phyloP scores from a whole-genome alignment of 2,329 filamentous ascomycete species.

The Penicillium brasilianum region DNA sequence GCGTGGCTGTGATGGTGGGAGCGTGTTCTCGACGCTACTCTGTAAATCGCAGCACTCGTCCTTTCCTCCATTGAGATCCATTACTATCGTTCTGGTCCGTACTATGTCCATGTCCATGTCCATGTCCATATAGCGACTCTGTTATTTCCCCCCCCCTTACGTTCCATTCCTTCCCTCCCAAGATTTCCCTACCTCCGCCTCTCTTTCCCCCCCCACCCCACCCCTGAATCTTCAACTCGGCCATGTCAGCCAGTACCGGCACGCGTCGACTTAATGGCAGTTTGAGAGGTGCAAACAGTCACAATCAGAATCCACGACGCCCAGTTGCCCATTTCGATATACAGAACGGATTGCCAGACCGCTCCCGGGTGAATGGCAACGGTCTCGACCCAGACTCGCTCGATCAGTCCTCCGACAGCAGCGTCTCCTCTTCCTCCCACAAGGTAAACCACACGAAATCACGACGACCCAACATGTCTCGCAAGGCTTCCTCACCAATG shows the following conservation, averaged over 20 bases:
- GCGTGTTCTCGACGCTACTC: conserved; percentile 23
- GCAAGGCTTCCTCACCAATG: conserved; percentile 61
- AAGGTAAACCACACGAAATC: conserved; percentile 13
- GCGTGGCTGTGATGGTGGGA: conserved; percentile 2
- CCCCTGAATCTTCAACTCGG: conserved; percentile 20
- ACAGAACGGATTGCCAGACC: conserved; percentile 27
- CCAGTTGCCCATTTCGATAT: conserved; percentile 37
- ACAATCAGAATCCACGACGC: conserved; percentile 27
- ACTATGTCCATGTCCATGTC: neutral
- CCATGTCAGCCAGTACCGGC: conserved; percentile 21
- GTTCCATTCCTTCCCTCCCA: neutral
- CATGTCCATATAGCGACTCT: conserved; percentile 3
- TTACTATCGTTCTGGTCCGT: neutral
- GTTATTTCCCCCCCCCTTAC: neutral
- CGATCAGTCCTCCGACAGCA: conserved; percentile 25
- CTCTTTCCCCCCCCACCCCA: too few species aligned
- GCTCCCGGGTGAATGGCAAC: conserved; percentile 25
- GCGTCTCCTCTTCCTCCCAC: conserved; percentile 37
- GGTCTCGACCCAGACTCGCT: conserved; percentile 3
- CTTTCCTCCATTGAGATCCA: neutral
- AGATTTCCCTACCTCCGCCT: neutral
- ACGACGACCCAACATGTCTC: conserved; percentile 27
- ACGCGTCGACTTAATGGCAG: conserved; percentile 40
- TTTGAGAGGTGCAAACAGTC: conserved; percentile 28
- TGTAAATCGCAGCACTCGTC: conserved; percentile 25